Evolutionary conservation across 208 protist species (phyloP).

Genomic region (Phytomonas serpens): DNA sequence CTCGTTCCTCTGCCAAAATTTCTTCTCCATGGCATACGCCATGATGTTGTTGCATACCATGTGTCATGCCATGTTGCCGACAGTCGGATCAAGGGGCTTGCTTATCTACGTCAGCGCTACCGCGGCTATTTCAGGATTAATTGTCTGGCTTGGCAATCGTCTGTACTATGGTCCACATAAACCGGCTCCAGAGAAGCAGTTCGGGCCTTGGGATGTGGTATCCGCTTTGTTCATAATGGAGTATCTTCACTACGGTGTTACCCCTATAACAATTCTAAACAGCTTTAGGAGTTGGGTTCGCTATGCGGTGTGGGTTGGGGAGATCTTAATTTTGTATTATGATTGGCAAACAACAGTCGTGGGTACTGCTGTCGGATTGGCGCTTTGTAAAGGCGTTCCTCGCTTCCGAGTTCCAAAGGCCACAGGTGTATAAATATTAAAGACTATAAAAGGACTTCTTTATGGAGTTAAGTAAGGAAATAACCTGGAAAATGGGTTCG

Average conservation of each 20-base stretch:
- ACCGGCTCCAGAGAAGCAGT: slow-evolving; percentile 72
- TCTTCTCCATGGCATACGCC: slow-evolving; percentile 81
- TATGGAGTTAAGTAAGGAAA: background rate
- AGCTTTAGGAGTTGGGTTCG: slow-evolving; percentile 85
- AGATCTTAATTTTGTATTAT: slow-evolving; percentile 82
- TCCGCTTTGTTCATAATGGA: slow-evolving; percentile 74
- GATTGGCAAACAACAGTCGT: slow-evolving; percentile 84
- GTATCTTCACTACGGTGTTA: slow-evolving; percentile 65
- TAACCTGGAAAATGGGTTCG: background rate
- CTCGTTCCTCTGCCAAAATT: slow-evolving; percentile 85
- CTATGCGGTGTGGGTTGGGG: slow-evolving; percentile 83
- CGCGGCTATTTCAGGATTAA: slow-evolving; percentile 63
- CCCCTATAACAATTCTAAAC: slow-evolving; percentile 59
- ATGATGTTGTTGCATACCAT: slow-evolving; percentile 89
- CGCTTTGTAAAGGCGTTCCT: slow-evolving; percentile 62
- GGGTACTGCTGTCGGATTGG: slow-evolving; percentile 56
- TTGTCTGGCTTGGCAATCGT: slow-evolving; percentile 62
- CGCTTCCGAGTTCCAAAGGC: slow-evolving; percentile 16
- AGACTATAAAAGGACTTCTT: background rate
- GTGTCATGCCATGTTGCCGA: slow-evolving; percentile 66
- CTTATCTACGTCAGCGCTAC: slow-evolving; percentile 48
- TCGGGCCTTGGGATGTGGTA: slow-evolving; percentile 87
- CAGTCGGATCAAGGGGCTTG: slow-evolving; percentile 53
- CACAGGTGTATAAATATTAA: slow-evolving; percentile 1
- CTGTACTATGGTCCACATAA: slow-evolving; percentile 35